Base-by-base conservation (phyloP, 2,329 filamentous ascomycete species). In the Parafenestella ontariensis region DNA sequence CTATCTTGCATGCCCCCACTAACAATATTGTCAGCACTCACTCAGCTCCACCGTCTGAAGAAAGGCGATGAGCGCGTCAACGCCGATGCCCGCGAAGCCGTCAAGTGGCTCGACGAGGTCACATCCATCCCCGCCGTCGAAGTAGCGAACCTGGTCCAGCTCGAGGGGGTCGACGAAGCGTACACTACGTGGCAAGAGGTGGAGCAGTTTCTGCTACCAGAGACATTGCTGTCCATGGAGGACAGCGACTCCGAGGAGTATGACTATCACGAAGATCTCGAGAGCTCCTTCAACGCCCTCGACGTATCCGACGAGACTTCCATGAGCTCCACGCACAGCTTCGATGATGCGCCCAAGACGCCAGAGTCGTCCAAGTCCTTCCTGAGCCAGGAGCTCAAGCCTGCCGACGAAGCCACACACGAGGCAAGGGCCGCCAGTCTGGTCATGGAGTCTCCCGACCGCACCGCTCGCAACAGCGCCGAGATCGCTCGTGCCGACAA, bases 101-200 rank as follows among this genome's bases (percentile, higher is more conserved):
- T 82, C 42, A 74, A 77, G 58, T 83, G 81, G 81, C 76, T 83
- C 43, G 81, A 83, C 62, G 77, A 81, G 29, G 77, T 80, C 50
- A 83, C 80, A n/a, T 79, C 77, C 31, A 72, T 74, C 36, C 75
- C 79, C 34, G 64, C 76, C 40, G 69, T 73, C 49, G 65, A 68
- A 28, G 58, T 62, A 7, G 64, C 65, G 37, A 64, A 67, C 53
- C 65, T 67, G 21, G 78, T 82, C 47, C 74, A 78, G 44, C 70
- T 83, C 44, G 79, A 83, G 60, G 81, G 79, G 43, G 77, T 72
- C 37, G 79, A 80, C 34, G 79, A 83, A 61, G 73, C 72, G 34
- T 83, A 77, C 58, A 64, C 72, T 33, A 76, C 74, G n/a, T 82
- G 81, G 81, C 73, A 71, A 13, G 76, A 82, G 57, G 81, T 82